A percentile compares a stretch with the other conserved stretches of the same genome.
Conservation (phyloP, 108 stramenopile genomes). For the Skeletonema potamos region DNA sequence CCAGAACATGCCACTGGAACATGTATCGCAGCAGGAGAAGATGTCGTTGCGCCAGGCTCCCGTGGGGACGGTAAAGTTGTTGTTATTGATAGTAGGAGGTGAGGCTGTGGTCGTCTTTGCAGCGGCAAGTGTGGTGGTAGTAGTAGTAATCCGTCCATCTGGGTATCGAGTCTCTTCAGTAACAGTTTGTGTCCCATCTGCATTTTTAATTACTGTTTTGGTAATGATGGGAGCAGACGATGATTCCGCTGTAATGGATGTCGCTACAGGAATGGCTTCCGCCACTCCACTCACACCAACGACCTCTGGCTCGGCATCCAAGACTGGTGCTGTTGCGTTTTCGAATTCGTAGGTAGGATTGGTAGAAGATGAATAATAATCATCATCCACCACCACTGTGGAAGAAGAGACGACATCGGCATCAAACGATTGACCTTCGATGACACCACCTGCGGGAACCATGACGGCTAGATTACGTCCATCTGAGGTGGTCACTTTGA, state of each 20-base stretch:
- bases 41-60: not conserved
- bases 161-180: constrained; percentile 3
- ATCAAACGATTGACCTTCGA: not conserved
- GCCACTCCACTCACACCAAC: too few relatives aligned
- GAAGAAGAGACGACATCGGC: not conserved
- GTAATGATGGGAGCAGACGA: not conserved
- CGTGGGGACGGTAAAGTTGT: not conserved
- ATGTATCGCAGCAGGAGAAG: not conserved
- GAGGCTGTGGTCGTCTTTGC: too few relatives aligned
- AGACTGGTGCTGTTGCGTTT: too few relatives aligned
- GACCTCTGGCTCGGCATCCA: too few relatives aligned
- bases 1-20: constrained; percentile 2
- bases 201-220: not conserved
- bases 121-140: not conserved
- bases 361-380: too few relatives aligned
- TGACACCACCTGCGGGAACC: not conserved
- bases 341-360: too few relatives aligned
- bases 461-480: not conserved
- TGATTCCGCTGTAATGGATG: too few relatives aligned
- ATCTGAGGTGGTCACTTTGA: not conserved
- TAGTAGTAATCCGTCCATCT: not conserved
- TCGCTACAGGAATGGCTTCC: too few relatives aligned
- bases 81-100: too few relatives aligned
- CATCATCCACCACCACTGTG: too few relatives aligned
- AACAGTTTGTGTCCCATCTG: constrained; percentile 7